phyloP scores from a whole-genome alignment of 176 grass and related monocot species.

The Carex parvula region DNA sequence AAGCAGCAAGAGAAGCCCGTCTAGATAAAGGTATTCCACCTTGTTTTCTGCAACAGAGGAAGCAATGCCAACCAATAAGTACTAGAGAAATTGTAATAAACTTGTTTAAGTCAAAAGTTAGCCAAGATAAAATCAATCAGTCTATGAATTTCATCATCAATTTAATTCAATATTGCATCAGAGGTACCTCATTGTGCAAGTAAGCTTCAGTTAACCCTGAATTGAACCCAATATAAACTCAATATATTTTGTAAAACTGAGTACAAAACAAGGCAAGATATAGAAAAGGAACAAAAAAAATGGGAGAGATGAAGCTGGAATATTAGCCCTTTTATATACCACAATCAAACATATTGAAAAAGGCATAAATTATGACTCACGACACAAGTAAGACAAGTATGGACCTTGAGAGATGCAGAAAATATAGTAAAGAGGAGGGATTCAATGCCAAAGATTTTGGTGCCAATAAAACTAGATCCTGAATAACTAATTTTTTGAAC shows the following conservation, averaged over 20 bases:
- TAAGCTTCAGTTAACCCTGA: not conserved
- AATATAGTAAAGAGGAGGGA: not conserved
- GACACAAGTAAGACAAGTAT: not conserved
- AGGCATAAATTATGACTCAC: not conserved
- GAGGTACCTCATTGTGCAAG: not conserved
- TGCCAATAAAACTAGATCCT: not conserved
- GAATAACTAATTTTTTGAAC: not conserved
- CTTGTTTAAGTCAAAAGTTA: not conserved
- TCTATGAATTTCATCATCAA: constrained; percentile 8
- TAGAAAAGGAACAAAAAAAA: not conserved
- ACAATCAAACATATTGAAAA: not conserved
- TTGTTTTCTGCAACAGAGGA: constrained; percentile 53
- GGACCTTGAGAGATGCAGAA: not conserved
- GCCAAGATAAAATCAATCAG: not conserved
- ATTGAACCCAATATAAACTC: not conserved
- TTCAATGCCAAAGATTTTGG: not conserved
- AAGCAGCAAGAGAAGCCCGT: constrained; percentile 66
- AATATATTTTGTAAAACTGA: not conserved
- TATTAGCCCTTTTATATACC: not conserved
- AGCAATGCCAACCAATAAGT: constrained; percentile 12
- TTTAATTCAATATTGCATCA: constrained; percentile 11
- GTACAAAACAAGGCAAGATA: not conserved
- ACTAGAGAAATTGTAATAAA: constrained; percentile 18
- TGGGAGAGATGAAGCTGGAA: not conserved
- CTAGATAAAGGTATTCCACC: constrained; percentile 46